Evolutionary conservation across 2,329 filamentous ascomycete genomes (phyloP), one percentile per base, ranked within the genome.

Genomic region (Paracoccidioides lutzii): DNA sequence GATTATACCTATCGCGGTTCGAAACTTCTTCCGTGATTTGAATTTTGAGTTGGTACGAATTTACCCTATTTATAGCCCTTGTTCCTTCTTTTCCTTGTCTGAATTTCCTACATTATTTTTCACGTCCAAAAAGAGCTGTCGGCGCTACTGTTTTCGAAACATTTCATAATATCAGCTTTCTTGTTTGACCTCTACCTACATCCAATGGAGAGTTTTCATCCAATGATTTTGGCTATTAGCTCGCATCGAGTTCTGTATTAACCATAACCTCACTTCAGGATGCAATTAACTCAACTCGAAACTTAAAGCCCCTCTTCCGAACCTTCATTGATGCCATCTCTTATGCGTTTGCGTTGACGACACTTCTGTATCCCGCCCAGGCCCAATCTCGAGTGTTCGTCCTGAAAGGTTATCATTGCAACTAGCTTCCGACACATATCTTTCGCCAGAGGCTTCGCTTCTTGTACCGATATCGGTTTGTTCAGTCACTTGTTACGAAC

Each of bases 211-310:
- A 40, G 10, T 14, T 46, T 46, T 43, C 15, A 35, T 46, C 22
- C 35, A 22, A 42, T 6, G 9, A 46, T 38, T 54, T 32, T 40
- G 35, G 28, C 14, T 33, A n/a, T 49, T n/a, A 15, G 42, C 5
- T 54, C 40, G 22, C 33, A 33, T 53, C 38, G 28, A 37, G 14
- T 66, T 67, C 67, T 67, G 57, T 58, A 40, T 43, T 52, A 33
- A 52, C 33, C 37, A 42, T 42, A 28, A 32, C 9, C 42, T 42
- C 12, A 15, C 15, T 42, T 12, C 22, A 52, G 28, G 28, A 52
- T 52, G 50, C 38, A 14, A 42, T 42, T 30, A 52, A 52, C 22
- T 15, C 32, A 42, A 33, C 50, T 28, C 45, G 30, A 41, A 52
- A 52, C 28, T 52, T 22, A 42, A 6, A 42, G 14, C 38, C 22